These are phyloP conservation scores for Simplicillium aogashimaense DNA, from an alignment of 2,329 filamentous ascomycete species.

Conservation along the genomic window DNA sequence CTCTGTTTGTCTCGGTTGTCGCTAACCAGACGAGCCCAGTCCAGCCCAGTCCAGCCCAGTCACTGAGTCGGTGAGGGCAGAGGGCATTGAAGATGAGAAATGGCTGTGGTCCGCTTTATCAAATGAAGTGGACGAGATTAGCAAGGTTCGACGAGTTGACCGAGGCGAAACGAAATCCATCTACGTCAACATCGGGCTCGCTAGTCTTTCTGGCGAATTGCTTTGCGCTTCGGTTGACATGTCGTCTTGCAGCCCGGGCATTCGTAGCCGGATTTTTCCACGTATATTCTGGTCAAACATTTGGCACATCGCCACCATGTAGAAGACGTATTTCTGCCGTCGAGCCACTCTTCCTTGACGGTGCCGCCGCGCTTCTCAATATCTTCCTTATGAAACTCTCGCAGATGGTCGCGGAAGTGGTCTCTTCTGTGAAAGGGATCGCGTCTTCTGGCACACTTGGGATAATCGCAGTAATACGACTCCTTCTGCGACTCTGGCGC, in stretches of 20 bases:
- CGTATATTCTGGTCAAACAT: constrained; percentile 36
- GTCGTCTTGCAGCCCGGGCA: constrained; percentile 36
- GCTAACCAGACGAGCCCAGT: too few species aligned
- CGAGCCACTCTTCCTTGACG: constrained; percentile 25
- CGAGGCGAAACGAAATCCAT: too few species aligned
- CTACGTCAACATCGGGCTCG: not conserved
- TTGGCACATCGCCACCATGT: constrained; percentile 46
- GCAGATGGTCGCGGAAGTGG: constrained; percentile 47
- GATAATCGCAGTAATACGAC: constrained; percentile 41
- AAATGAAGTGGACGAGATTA: too few species aligned
- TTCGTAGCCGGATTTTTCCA: constrained; percentile 28
- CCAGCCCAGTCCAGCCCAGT: too few species aligned
- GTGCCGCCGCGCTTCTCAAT: constrained; percentile 34
- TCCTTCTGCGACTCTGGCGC: constrained; percentile 27
- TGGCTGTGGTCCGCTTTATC: too few species aligned
- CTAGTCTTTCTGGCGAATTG: constrained; percentile 13
- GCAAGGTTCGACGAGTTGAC: too few species aligned
- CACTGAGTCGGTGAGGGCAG: too few species aligned
- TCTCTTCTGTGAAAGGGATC: constrained; percentile 43
- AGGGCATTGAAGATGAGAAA: too few species aligned
- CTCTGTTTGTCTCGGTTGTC: too few species aligned
- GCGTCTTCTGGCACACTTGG: constrained; percentile 30
- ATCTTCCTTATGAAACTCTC: constrained; percentile 46
- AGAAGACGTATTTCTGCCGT: constrained; percentile 24
- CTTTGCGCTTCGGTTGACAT: constrained; percentile 34